A percentile compares a stretch with the other conserved stretches of the same genome.
Evolutionary conservation across 257 asterid species (phyloP).

Genomic region (Lavandula angustifolia): DNA sequence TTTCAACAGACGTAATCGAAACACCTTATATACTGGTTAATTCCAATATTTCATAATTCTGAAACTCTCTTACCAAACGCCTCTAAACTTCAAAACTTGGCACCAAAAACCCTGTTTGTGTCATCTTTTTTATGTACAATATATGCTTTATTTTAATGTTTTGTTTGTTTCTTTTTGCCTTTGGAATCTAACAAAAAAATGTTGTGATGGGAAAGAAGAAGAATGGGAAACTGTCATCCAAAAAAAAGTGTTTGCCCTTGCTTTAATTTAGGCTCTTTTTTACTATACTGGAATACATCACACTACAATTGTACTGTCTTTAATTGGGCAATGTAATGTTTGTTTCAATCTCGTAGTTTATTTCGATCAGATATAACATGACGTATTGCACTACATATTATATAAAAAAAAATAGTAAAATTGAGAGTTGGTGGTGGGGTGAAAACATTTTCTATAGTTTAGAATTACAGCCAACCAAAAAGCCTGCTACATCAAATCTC

Average conservation of each 20-base stretch:
- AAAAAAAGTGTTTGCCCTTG: background rate
- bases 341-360: too few species aligned
- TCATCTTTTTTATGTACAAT: conserved; percentile 5
- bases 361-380: too few species aligned
- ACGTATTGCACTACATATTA: too few species aligned
- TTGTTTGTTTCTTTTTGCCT: conserved; percentile 39
- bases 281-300: too few species aligned
- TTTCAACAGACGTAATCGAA: too few species aligned
- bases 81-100: background rate
- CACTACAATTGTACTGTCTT: too few species aligned
- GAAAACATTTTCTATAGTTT: conserved; percentile 34
- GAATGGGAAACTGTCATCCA: conserved; percentile 1
- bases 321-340: too few species aligned
- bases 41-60: too few species aligned
- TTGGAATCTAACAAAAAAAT: conserved; percentile 33
- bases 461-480: conserved; percentile 34
- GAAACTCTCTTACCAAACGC: too few species aligned
- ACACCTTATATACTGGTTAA: too few species aligned
- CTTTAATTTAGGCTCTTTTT: background rate
- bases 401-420: background rate
- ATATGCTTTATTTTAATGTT: conserved; percentile 30
- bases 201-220: conserved; percentile 18
- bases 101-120: background rate
- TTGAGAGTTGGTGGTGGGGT: background rate
- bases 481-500: conserved; percentile 46